Percentiles rank a stretch among this genome's conserved stretches.
Conservation (phyloP, 306 rosid genomes). For the Cicer judaicum region DNA sequence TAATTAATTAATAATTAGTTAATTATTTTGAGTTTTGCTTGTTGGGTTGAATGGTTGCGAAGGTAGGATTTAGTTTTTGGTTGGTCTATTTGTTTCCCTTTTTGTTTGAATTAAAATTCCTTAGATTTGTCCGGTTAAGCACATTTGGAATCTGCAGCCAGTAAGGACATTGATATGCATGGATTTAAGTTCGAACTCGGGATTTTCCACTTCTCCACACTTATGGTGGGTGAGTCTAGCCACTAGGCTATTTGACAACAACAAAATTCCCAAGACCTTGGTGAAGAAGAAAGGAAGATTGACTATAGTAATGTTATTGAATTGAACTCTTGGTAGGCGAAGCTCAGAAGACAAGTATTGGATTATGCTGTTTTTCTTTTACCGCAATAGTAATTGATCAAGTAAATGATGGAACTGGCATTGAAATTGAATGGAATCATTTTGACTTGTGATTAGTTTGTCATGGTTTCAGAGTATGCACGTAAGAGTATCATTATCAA, state of each 20-base stretch:
- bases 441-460: slow-evolving; percentile 11
- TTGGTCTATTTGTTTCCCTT: slow-evolving; percentile 6
- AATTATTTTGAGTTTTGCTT: background rate
- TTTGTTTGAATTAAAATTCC: too few relatives aligned
- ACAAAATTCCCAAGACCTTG: background rate
- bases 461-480: slow-evolving; percentile 20
- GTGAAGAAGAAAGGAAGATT: background rate
- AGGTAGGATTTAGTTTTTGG: slow-evolving; percentile 34
- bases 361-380: slow-evolving; percentile 22
- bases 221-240: too few relatives aligned
- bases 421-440: slow-evolving; percentile 9
- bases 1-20: background rate
- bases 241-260: too few relatives aligned
- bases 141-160: too few relatives aligned
- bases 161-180: too few relatives aligned
- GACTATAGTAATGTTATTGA: slow-evolving; percentile 9
- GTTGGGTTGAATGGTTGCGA: slow-evolving; percentile 33
- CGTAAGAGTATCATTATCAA: background rate
- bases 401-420: slow-evolving; percentile 18
- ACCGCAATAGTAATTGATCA: background rate
- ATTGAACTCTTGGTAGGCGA: slow-evolving; percentile 30
- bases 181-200: too few relatives aligned
- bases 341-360: background rate
- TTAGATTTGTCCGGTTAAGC: too few relatives aligned
- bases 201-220: too few relatives aligned